Percentiles rank a stretch among this genome's conserved stretches.
Conservation (phyloP, 805 yeast species). For the Ogataea trehalophila region DNA sequence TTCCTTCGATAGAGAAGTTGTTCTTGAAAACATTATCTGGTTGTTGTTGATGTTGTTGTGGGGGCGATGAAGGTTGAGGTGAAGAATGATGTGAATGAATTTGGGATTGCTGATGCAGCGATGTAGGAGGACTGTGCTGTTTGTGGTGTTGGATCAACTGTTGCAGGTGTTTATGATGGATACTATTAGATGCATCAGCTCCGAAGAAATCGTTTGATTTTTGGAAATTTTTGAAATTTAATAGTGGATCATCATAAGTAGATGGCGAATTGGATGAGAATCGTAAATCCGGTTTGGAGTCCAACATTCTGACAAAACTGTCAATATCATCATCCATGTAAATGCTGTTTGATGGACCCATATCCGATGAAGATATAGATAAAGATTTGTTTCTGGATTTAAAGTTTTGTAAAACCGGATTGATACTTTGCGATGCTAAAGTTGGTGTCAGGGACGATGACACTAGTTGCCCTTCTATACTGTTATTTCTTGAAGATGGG, state of each 20-base stretch:
- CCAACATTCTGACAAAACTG: slow-evolving; percentile 31
- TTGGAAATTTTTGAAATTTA: slow-evolving; percentile 25
- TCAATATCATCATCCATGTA: slow-evolving; percentile 31
- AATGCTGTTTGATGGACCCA: slow-evolving; percentile 23
- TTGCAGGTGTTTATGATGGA: neutral
- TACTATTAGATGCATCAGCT: slow-evolving; percentile 1
- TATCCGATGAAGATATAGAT: slow-evolving; percentile 22
- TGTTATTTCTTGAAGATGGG: slow-evolving; percentile 24
- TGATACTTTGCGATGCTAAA: neutral
- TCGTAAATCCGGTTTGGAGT: slow-evolving; percentile 33
- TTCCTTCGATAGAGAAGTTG: slow-evolving; percentile 10
- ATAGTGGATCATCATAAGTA: slow-evolving; percentile 24
- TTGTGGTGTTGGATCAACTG: neutral
- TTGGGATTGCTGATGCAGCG: slow-evolving; percentile 6
- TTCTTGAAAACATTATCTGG: slow-evolving; percentile 11
- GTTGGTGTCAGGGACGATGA: slow-evolving; percentile 11
- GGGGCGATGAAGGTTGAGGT: neutral
- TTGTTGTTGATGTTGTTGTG: slow-evolving; percentile 7
- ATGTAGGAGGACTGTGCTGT: neutral
- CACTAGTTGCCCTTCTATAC: slow-evolving; percentile 25
- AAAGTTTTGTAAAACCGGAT: slow-evolving; percentile 24
- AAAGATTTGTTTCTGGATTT: slow-evolving; percentile 19
- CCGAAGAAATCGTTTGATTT: slow-evolving; percentile 24
- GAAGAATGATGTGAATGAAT: too few relatives aligned
- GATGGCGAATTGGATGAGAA: slow-evolving; percentile 26